These are phyloP conservation scores for Sordaria brevicollis DNA, from an alignment of 495 filamentous ascomycete genomes.

Conservation along the genomic window DNA sequence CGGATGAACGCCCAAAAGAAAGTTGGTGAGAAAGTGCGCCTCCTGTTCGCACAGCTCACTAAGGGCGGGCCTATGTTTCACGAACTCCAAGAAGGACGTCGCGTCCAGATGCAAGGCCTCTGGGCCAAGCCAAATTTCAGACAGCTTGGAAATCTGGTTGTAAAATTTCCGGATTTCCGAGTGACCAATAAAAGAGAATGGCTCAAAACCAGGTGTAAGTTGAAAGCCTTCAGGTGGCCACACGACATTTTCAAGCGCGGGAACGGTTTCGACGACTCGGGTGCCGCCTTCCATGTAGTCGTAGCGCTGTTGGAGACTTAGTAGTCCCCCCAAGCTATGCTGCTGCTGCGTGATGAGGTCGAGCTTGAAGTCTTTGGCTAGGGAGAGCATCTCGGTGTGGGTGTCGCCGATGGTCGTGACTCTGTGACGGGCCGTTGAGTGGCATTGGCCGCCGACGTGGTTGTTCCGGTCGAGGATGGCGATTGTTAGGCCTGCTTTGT, in stretches of 20 bases:
- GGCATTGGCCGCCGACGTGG: slow-evolving; percentile 42
- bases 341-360: slow-evolving; percentile 40
- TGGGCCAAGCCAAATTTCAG: slow-evolving; percentile 2
- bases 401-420: slow-evolving; percentile 31
- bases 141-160: background rate
- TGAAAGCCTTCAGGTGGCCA: background rate
- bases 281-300: slow-evolving; percentile 6
- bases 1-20: slow-evolving; percentile 35
- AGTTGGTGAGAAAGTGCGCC: slow-evolving; percentile 26
- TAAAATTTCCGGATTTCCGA: background rate
- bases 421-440: background rate
- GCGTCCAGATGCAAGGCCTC: slow-evolving; percentile 16
- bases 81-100: slow-evolving; percentile 20
- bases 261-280: background rate
- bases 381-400: slow-evolving; percentile 28
- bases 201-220: no score
- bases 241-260: background rate
- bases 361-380: slow-evolving; percentile 25
- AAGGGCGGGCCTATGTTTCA: slow-evolving; percentile 9
- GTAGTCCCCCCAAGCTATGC: slow-evolving; percentile 27
- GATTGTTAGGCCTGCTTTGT: slow-evolving; percentile 29
- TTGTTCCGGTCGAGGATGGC: slow-evolving; percentile 39
- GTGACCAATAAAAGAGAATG: background rate
- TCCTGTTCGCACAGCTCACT: background rate
- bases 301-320: slow-evolving; percentile 22